Conservation (phyloP, 2,329 filamentous ascomycete species). For the Aspergillus carbonarius region DNA sequence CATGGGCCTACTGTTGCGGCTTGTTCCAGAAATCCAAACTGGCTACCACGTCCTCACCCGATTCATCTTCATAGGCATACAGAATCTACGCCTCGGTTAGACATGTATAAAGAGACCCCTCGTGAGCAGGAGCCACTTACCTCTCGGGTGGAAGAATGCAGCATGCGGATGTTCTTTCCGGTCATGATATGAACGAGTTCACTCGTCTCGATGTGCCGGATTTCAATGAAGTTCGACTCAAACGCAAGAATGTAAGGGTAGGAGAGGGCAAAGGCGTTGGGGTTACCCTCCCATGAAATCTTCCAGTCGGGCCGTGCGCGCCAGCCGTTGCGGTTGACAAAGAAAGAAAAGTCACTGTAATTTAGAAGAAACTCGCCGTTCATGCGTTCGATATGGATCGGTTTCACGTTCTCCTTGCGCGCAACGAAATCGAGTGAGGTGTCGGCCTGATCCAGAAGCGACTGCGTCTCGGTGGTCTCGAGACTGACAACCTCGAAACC, state of each 20-base stretch:
- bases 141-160: constrained; percentile 96
- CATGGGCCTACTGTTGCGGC: constrained; percentile 28
- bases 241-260: constrained; percentile 97
- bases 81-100: constrained; percentile 67
- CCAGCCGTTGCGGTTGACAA: constrained; percentile 98
- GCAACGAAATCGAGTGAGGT: constrained; percentile 97
- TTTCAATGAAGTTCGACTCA: constrained; percentile 95
- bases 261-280: constrained; percentile 87
- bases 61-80: constrained; percentile 95
- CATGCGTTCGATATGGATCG: constrained; percentile 95
- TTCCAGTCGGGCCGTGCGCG: constrained; percentile 93
- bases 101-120: neutral
- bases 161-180: constrained; percentile 94
- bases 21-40: constrained; percentile 95
- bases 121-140: constrained; percentile 53
- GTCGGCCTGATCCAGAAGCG: constrained; percentile 92
- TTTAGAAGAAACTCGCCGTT: constrained; percentile 97
- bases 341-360: constrained; percentile 98
- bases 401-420: constrained; percentile 86
- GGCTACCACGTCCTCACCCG: constrained; percentile 88
- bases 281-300: constrained; percentile 95
- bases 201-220: constrained; percentile 90
- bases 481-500: constrained; percentile 97
- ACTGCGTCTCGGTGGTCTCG: constrained; percentile 97
- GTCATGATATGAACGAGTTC: constrained; percentile 91